Evolutionary conservation across 768 basidiomycete species (phyloP).

Genomic region (Sarcodon sp.): DNA sequence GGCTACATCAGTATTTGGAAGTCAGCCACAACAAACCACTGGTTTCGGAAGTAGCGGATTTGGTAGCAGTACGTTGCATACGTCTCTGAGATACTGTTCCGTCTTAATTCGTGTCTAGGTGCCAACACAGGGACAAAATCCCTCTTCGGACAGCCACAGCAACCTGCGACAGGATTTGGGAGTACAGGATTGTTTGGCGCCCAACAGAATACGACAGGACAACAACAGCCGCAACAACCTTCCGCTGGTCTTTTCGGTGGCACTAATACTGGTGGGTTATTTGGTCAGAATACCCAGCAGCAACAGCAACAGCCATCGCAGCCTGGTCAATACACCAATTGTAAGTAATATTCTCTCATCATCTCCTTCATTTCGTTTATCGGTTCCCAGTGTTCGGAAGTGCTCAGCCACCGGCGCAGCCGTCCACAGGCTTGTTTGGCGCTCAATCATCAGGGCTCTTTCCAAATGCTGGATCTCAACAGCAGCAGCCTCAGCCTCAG

Average conservation of each 20-base stretch:
- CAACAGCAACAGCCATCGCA: conserved; percentile 18
- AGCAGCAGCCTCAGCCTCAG: conserved; percentile 21
- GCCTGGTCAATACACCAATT: conserved; percentile 14
- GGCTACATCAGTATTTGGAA: not conserved
- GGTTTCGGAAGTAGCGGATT: not conserved
- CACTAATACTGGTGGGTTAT: conserved; percentile 22
- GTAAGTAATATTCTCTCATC: not conserved
- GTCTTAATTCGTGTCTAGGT: too few species aligned
- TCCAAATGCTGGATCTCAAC: conserved; percentile 13
- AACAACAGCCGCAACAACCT: conserved; percentile 9
- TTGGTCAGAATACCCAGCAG: conserved; percentile 21
- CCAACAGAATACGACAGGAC: conserved; percentile 11
- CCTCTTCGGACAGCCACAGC: not conserved
- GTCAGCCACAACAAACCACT: not conserved
- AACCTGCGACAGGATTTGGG: conserved; percentile 13
- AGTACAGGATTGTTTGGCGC: conserved; percentile 13
- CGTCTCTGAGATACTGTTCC: too few species aligned
- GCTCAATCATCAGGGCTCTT: conserved; percentile 14
- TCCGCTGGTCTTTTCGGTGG: conserved; percentile 22
- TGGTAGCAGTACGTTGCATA: not conserved
- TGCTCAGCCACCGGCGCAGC: conserved; percentile 17
- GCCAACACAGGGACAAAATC: not conserved
- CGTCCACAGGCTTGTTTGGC: conserved; percentile 16
- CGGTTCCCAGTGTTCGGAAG: conserved; percentile 33
- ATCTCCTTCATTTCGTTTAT: not conserved